Conservation (phyloP, 75 land plant genomes). For the Ceratopteris richardii region DNA sequence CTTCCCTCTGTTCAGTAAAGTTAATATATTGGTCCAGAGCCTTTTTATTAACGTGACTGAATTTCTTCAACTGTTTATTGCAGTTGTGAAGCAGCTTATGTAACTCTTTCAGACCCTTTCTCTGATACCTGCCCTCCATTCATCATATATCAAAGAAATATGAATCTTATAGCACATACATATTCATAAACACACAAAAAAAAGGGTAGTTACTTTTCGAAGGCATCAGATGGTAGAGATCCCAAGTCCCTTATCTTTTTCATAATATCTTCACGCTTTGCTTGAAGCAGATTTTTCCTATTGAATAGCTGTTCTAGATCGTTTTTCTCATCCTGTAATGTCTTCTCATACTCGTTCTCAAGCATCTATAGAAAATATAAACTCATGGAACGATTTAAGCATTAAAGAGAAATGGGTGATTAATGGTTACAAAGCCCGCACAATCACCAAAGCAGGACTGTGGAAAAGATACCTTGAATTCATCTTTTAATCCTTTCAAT, state of each 20-base stretch:
- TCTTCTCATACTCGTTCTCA: slow-evolving; percentile 75
- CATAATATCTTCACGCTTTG: slow-evolving; percentile 81
- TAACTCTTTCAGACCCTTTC: slow-evolving; percentile 70
- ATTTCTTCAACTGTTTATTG: slow-evolving; percentile 83
- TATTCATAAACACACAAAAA: no score
- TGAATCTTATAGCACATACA: background rate
- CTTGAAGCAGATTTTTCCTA: slow-evolving; percentile 59
- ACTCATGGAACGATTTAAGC: no score
- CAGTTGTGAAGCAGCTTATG: slow-evolving; percentile 90
- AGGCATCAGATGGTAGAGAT: slow-evolving; percentile 91
- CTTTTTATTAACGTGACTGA: slow-evolving; percentile 97
- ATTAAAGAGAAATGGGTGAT: no score
- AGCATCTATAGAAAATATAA: slow-evolving; percentile 29
- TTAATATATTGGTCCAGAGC: slow-evolving; percentile 96
- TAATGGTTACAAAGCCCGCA: no score
- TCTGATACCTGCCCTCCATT: slow-evolving; percentile 43
- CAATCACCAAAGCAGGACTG: no score
- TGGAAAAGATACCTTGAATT: slow-evolving; percentile 51
- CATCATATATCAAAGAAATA: background rate
- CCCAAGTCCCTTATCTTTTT: slow-evolving; percentile 94
- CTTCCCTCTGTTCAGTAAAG: slow-evolving; percentile 94
- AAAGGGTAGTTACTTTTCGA: slow-evolving; percentile 62
- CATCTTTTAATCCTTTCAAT: slow-evolving; percentile 51
- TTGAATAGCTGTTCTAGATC: slow-evolving; percentile 74
- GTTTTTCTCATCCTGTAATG: slow-evolving; percentile 78